Conservation (phyloP, 139 green algal genomes). For the Picochlorum sp. region DNA sequence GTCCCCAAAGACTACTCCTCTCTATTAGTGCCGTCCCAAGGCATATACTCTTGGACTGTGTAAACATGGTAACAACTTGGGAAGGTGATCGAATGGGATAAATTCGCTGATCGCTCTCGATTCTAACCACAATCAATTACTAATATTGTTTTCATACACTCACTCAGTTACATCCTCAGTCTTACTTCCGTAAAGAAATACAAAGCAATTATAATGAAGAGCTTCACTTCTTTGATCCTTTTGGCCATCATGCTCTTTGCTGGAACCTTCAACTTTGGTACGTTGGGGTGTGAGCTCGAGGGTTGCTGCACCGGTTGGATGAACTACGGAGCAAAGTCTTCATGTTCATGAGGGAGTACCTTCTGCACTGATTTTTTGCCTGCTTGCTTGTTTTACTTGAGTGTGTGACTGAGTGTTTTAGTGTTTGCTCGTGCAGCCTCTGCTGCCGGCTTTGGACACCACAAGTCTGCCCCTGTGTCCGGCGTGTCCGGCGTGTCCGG, state of each 20-base stretch:
- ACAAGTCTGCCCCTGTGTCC: neutral
- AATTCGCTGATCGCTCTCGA: too few relatives aligned
- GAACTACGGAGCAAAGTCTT: neutral
- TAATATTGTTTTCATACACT: too few relatives aligned
- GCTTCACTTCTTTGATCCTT: neutral
- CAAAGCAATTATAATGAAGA: neutral
- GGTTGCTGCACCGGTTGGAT: neutral
- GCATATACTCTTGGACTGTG: too few relatives aligned
- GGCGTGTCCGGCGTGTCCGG: neutral
- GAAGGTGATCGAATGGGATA: too few relatives aligned
- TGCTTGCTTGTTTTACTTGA: too few relatives aligned
- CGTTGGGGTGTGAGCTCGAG: neutral
- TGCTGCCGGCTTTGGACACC: neutral
- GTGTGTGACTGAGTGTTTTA: neutral
- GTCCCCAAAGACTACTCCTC: too few relatives aligned
- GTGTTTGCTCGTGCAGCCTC: too few relatives aligned
- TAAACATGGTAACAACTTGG: too few relatives aligned
- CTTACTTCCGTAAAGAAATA: neutral
- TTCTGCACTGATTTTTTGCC: neutral
- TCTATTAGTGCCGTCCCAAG: too few relatives aligned
- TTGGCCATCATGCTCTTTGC: neutral
- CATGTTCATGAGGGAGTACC: too few relatives aligned
- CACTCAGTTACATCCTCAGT: neutral
- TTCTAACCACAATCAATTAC: too few relatives aligned
- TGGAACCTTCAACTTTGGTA: constrained; percentile 3